These are phyloP conservation scores for Leccinellum luteum DNA, from an alignment of 768 basidiomycete genomes.

Conservation along the genomic window DNA sequence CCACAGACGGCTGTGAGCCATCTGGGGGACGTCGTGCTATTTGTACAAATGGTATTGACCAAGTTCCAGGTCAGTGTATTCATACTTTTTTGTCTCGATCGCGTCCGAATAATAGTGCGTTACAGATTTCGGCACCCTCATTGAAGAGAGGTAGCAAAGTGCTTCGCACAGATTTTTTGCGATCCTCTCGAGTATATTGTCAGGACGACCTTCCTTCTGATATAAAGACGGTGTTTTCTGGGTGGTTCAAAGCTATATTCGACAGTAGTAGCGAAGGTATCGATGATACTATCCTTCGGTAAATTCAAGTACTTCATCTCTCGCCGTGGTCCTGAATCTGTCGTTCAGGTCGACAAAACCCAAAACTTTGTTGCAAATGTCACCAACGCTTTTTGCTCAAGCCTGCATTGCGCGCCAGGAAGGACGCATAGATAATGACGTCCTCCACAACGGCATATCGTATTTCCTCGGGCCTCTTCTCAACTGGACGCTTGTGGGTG, in stretches of 20 bases:
- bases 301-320: constrained; percentile 5
- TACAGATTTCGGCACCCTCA: constrained; percentile 48
- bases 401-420: constrained; percentile 50
- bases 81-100: not conserved
- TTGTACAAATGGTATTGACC: constrained; percentile 62
- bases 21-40: constrained; percentile 76
- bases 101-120: not conserved
- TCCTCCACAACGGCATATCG: constrained; percentile 69
- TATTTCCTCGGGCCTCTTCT: constrained; percentile 74
- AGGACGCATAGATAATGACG: constrained; percentile 63
- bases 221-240: constrained; percentile 43
- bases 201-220: constrained; percentile 41
- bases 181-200: constrained; percentile 44
- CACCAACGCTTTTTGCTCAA: constrained; percentile 62
- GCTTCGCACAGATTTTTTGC: constrained; percentile 50
- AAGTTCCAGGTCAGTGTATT: constrained; percentile 55
- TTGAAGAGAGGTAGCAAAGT: constrained; percentile 47
- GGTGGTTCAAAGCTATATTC: constrained; percentile 79
- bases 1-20: constrained; percentile 80
- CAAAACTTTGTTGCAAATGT: constrained; percentile 62
- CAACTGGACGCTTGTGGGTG: constrained; percentile 77
- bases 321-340: not conserved
- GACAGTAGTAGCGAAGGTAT: constrained; percentile 78
- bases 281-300: constrained; percentile 75
- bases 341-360: constrained; percentile 65